phyloP scores from a whole-genome alignment of 805 yeast species.

The Ogataea paraovalis region DNA sequence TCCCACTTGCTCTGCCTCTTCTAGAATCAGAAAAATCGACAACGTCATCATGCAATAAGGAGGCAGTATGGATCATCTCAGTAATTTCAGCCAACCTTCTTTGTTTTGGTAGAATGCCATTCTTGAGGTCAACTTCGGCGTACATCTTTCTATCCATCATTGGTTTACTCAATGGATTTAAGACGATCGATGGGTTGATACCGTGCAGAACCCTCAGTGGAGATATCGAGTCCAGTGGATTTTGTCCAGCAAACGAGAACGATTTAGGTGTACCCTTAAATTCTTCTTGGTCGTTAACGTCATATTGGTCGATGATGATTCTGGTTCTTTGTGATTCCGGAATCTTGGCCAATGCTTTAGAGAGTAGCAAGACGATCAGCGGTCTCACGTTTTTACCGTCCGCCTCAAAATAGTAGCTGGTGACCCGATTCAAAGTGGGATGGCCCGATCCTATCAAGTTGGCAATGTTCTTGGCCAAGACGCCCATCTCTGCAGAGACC shows the following conservation, averaged over 20 bases:
- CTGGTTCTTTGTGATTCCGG: constrained; percentile 67
- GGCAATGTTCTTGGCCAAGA: constrained; percentile 82
- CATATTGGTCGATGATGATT: constrained; percentile 55
- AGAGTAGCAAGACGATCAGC: constrained; percentile 73
- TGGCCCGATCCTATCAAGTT: constrained; percentile 87
- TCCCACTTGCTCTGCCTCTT: constrained; percentile 88
- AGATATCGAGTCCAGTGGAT: constrained; percentile 61
- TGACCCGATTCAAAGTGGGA: constrained; percentile 85
- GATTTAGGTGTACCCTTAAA: constrained; percentile 54
- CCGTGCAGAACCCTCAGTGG: constrained; percentile 86
- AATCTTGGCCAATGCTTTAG: constrained; percentile 74
- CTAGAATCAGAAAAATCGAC: constrained; percentile 87
- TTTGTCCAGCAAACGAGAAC: constrained; percentile 55
- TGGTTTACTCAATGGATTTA: constrained; percentile 81
- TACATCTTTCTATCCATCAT: constrained; percentile 64
- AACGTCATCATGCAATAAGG: constrained; percentile 93
- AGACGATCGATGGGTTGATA: constrained; percentile 74
- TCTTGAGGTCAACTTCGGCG: constrained; percentile 44
- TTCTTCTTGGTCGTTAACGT: constrained; percentile 63
- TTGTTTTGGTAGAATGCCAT: constrained; percentile 91
- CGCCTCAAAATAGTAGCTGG: constrained; percentile 92
- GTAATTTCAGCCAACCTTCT: constrained; percentile 94
- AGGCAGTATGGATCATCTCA: constrained; percentile 97
- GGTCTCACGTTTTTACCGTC: constrained; percentile 97
- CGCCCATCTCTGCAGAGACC: constrained; percentile 91